These are phyloP conservation scores for Pseudogymnoascus sp. DNA, from an alignment of 2,329 filamentous ascomycete species.

Conservation along the genomic window DNA sequence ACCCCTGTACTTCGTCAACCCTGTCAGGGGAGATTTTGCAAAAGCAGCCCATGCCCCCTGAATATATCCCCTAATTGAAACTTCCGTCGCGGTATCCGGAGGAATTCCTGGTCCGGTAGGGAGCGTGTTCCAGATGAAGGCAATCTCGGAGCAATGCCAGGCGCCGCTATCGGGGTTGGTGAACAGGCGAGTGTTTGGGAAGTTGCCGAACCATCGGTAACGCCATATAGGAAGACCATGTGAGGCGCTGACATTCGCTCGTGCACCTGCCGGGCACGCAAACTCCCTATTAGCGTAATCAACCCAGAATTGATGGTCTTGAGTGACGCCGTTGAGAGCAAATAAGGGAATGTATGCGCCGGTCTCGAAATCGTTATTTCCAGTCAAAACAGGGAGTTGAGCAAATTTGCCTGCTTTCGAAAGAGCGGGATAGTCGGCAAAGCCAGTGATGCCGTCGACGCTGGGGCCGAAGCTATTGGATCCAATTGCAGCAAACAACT, in stretches of 20 bases:
- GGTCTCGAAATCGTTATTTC: constrained; percentile 31
- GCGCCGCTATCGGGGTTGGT: constrained; percentile 28
- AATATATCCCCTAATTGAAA: constrained; percentile 29
- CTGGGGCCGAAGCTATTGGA: constrained; percentile 15
- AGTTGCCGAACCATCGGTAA: constrained; percentile 34
- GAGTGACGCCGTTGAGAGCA: constrained; percentile 10
- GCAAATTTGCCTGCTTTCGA: constrained; percentile 18
- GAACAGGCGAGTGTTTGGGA: constrained; percentile 28
- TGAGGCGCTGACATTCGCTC: constrained; percentile 24
- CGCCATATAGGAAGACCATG: constrained; percentile 31
- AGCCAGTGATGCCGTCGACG: constrained; percentile 23
- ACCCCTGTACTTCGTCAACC: constrained; percentile 26
- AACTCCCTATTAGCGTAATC: neutral
- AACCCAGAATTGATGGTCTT: constrained; percentile 13
- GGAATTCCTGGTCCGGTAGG: constrained; percentile 14
- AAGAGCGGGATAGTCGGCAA: constrained; percentile 23
- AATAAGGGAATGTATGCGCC: constrained; percentile 14
- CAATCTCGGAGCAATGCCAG: constrained; percentile 31
- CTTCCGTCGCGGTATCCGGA: constrained; percentile 25
- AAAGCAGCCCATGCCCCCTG: constrained; percentile 35
- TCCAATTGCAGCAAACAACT: constrained; percentile 21
- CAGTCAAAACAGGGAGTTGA: constrained; percentile 26
- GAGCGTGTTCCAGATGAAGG: constrained; percentile 29
- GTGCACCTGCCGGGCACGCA: constrained; percentile 26
- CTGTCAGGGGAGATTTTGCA: constrained; percentile 32